A percentile compares a stretch with the other conserved stretches of the same genome.
These are phyloP conservation scores for Penicillium brevicompactum DNA, from an alignment of 2,329 filamentous ascomycete species.

Conservation along the genomic window DNA sequence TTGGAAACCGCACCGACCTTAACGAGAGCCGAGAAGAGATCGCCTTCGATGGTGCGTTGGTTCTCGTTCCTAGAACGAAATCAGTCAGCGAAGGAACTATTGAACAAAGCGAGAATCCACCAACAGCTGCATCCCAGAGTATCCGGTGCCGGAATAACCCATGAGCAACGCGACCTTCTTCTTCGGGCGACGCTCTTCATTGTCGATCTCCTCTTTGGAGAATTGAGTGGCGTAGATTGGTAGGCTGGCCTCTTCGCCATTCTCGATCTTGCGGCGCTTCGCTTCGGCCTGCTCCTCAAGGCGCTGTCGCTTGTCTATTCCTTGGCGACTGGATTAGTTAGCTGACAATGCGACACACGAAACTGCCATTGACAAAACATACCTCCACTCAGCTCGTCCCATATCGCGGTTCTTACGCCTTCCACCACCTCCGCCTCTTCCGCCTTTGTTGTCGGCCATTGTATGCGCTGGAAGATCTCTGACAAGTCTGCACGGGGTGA, in stretches of 20 bases:
- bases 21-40: conserved; percentile 90
- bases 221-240: conserved; percentile 62
- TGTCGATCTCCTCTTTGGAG: conserved; percentile 79
- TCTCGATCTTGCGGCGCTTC: conserved; percentile 59
- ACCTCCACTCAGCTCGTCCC: conserved; percentile 68
- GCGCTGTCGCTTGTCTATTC: conserved; percentile 55
- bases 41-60: conserved; percentile 93
- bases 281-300: conserved; percentile 53
- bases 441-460: conserved; percentile 39
- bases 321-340: conserved; percentile 57
- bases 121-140: conserved; percentile 92
- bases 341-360: conserved; percentile 25
- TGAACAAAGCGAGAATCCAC: conserved; percentile 6
- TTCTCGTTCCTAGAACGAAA: conserved; percentile 47
- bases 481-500: conserved; percentile 15
- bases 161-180: conserved; percentile 95
- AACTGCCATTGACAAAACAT: conserved; percentile 31
- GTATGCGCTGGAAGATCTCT: conserved; percentile 22
- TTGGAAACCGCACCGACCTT: conserved; percentile 92
- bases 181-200: conserved; percentile 86
- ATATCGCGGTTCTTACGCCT: conserved; percentile 66
- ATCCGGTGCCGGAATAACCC: conserved; percentile 93
- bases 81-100: conserved; percentile 4
- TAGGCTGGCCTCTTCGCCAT: conserved; percentile 42
- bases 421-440: conserved; percentile 37